phyloP scores from a whole-genome alignment of 768 basidiomycete species.

The Suillus hirtellus region DNA sequence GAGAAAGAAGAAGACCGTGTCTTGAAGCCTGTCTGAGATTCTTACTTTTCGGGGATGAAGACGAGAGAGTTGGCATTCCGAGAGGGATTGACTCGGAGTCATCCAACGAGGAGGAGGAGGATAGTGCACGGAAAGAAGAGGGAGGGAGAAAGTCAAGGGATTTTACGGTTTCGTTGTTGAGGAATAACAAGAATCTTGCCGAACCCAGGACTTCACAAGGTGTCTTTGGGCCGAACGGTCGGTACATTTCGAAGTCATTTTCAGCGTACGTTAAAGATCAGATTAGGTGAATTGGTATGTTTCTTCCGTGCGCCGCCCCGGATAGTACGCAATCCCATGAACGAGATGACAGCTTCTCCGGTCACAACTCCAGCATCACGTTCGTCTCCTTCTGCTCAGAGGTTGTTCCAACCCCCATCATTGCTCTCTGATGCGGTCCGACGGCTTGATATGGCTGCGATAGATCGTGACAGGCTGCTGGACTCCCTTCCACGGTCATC shows the following conservation, averaged over 20 bases:
- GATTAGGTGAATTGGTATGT: slow-evolving; percentile 77
- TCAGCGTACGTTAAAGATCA: slow-evolving; percentile 6
- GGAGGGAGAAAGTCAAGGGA: slow-evolving; percentile 46
- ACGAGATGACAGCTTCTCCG: slow-evolving; percentile 54
- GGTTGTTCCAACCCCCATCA: slow-evolving; percentile 60
- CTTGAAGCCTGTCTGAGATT: slow-evolving; percentile 83
- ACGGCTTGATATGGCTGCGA: slow-evolving; percentile 60
- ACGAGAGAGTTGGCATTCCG: slow-evolving; percentile 43
- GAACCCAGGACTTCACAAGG: slow-evolving; percentile 88
- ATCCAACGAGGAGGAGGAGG: slow-evolving; percentile 69
- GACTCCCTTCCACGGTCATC: slow-evolving; percentile 40
- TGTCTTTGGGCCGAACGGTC: slow-evolving; percentile 87
- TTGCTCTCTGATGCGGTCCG: slow-evolving; percentile 74
- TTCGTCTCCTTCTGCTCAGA: slow-evolving; percentile 24
- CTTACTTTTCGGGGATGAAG: slow-evolving; percentile 69
- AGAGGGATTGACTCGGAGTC: slow-evolving; percentile 55
- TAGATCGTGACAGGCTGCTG: slow-evolving; percentile 43
- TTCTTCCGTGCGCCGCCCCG: slow-evolving; percentile 81
- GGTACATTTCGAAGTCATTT: slow-evolving; percentile 14
- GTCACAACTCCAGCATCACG: slow-evolving; percentile 27
- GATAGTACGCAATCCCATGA: slow-evolving; percentile 55
- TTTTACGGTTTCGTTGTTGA: slow-evolving; percentile 51
- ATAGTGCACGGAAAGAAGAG: slow-evolving; percentile 17
- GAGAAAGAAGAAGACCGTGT: slow-evolving; percentile 76
- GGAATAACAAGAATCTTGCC: slow-evolving; percentile 74